phyloP scores from a whole-genome alignment of 2,329 filamentous ascomycete species.

The Colletotrichum caudatum region DNA sequence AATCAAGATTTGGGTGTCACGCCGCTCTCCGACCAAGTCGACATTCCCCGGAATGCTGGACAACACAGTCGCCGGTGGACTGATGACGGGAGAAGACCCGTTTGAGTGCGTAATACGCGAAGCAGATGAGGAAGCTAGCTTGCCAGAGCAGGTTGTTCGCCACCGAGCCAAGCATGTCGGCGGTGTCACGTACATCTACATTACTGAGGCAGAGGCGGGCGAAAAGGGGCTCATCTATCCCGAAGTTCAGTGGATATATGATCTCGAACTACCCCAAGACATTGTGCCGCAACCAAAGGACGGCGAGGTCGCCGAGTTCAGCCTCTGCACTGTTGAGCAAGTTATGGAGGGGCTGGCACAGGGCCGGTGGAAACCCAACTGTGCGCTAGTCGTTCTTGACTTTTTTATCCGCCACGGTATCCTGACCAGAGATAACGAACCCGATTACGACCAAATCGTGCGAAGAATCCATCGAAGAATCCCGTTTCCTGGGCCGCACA shows the following conservation, averaged over 20 bases:
- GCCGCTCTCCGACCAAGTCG: conserved; percentile 80
- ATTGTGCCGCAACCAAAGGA: conserved; percentile 83
- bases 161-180: conserved; percentile 70
- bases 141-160: conserved; percentile 78
- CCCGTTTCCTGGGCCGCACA: conserved; percentile 80
- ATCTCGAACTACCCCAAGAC: conserved; percentile 79
- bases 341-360: conserved; percentile 75
- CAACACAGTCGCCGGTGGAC: conserved; percentile 89
- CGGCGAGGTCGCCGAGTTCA: conserved; percentile 89
- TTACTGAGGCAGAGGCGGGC: conserved; percentile 82
- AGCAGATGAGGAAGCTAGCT: conserved; percentile 86
- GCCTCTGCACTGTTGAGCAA: conserved; percentile 81
- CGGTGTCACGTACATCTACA: conserved; percentile 85
- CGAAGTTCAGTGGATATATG: conserved; percentile 92
- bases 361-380: conserved; percentile 94
- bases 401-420: conserved; percentile 91
- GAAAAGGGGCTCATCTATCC: conserved; percentile 88
- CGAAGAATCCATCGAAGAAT: conserved; percentile 81
- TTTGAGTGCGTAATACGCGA: conserved; percentile 89
- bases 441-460: conserved; percentile 80
- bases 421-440: conserved; percentile 82
- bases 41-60: conserved; percentile 95
- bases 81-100: conserved; percentile 83
- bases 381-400: conserved; percentile 84
- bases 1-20: conserved; percentile 86